phyloP scores from a whole-genome alignment of 1,284 basidiomycete genomes.

The Naganishia cerealis region DNA sequence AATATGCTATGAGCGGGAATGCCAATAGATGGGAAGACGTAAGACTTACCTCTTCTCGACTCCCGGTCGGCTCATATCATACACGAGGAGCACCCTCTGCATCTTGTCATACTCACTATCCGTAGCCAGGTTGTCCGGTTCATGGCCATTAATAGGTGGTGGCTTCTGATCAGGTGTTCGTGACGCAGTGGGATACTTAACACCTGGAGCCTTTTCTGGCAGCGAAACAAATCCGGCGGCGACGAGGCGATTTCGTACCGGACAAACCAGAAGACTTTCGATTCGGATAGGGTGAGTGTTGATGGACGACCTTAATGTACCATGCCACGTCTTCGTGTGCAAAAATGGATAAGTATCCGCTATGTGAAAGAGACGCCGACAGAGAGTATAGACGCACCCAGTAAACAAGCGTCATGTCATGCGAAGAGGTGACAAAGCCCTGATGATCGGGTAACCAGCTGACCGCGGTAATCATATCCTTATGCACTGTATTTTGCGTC shows the following conservation, averaged over 20 bases:
- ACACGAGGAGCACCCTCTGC: constrained; percentile 22
- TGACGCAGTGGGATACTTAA: constrained; percentile 41
- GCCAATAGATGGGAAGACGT: neutral
- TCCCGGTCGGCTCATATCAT: constrained; percentile 52
- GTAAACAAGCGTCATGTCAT: constrained; percentile 82
- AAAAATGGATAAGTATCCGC: constrained; percentile 22
- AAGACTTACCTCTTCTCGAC: constrained; percentile 52
- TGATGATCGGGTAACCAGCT: constrained; percentile 84
- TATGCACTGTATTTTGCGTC: constrained; percentile 57
- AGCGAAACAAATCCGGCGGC: constrained; percentile 53
- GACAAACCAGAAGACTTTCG: constrained; percentile 80
- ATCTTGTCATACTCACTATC: constrained; percentile 19
- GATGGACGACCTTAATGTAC: constrained; percentile 70
- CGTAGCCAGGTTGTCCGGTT: constrained; percentile 8
- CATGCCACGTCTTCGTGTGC: constrained; percentile 65
- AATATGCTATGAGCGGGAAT: neutral
- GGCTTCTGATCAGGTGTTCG: constrained; percentile 30
- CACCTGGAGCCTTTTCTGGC: constrained; percentile 4
- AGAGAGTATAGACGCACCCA: constrained; percentile 65
- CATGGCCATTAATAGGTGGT: constrained; percentile 21
- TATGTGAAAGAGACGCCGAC: neutral
- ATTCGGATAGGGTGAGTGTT: constrained; percentile 76
- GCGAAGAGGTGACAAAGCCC: constrained; percentile 84
- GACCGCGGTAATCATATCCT: constrained; percentile 80
- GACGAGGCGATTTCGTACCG: constrained; percentile 78